Base-by-base conservation (phyloP, 139 green algal genomes). In the Ostreobium quekettii region DNA sequence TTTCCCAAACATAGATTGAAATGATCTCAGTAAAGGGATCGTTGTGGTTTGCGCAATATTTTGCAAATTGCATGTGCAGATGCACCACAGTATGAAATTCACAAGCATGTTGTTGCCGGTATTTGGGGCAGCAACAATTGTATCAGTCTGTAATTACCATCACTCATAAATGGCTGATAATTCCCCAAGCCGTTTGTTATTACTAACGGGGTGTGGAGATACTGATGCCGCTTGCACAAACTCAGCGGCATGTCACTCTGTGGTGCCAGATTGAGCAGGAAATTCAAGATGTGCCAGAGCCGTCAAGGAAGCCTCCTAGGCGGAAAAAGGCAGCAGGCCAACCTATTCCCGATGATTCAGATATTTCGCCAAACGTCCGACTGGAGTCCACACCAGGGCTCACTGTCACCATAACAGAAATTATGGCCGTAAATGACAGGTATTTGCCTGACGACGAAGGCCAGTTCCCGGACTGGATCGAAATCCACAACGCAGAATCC, bases 401-500 rank as follows among this genome's bases (percentile, higher is more conserved):
- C 4, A 66, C 6, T 5, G 59, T 66, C 29, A 7, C 28, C 6
- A 66, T 66, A 8, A 26, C 59, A 26, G 59, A 66, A 42, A 19
- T 66, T 15, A 39, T 66, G 26, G 59, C 47, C 7, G 24, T 42
- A 6, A 39, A 66, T 42, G 30, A 66, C 6, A 19, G 15, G 42
- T 26, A 53, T 53, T 37, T 66, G 11, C 24, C 24, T 6, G 59
- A 66, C 29, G 59, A 66, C 4, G 59, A 66, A n/a, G 59, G 59
- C 4, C 31, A 66, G 59, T 32, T 15, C 26, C 24, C 59, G 7
- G 59, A 66, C 24, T 66, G 59, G 59, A 66, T 66, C 7, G 59
- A 66, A 19, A 15, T 66, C 24, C 29, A 66, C 30, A 66, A 66
- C 30, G 29, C 7, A 39, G 59, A 66, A 42, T 39, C n/a, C 7